Percentiles rank a stretch among this genome's conserved stretches.
Conservation (phyloP, 306 rosid genomes). For the Medicago ruthenica region DNA sequence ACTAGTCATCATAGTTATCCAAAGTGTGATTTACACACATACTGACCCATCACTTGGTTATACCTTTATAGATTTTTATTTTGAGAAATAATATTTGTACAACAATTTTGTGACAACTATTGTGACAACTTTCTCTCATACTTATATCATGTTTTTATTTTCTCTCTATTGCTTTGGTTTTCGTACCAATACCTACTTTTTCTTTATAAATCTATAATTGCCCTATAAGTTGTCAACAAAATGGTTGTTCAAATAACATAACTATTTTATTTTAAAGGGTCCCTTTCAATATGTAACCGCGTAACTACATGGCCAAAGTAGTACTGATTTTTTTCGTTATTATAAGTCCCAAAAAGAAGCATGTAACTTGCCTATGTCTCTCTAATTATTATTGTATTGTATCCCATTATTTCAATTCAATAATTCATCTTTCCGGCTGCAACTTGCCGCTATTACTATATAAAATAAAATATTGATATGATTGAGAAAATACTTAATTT, state of each 20-base stretch:
- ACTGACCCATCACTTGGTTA: conserved; percentile 42
- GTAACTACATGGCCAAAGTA: conserved; percentile 2
- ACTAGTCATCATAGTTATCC: conserved; percentile 49
- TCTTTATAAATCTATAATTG: no score
- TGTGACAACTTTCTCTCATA: no score
- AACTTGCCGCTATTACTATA: conserved; percentile 28
- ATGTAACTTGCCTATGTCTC: conserved; percentile 30
- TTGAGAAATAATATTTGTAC: no score
- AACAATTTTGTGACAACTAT: no score
- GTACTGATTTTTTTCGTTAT: conserved; percentile 4
- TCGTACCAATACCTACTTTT: no score
- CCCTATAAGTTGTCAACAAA: no score
- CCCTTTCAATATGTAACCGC: conserved; percentile 35
- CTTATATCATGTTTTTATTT: no score
- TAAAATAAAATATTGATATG: not conserved
- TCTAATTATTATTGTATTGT: conserved; percentile 3
- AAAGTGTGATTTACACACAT: conserved; percentile 36
- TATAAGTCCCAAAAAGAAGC: conserved; percentile 30
- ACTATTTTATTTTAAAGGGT: conserved; percentile 30
- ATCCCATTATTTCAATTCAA: conserved; percentile 40
- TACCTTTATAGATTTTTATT: not conserved
- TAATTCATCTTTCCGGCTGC: conserved; percentile 34
- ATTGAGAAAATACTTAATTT: not conserved
- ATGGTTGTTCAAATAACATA: no score
- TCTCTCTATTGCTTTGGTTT: no score